These are phyloP conservation scores for Corymbia calophylla DNA, from an alignment of 441 rosid genomes.

Conservation along the genomic window DNA sequence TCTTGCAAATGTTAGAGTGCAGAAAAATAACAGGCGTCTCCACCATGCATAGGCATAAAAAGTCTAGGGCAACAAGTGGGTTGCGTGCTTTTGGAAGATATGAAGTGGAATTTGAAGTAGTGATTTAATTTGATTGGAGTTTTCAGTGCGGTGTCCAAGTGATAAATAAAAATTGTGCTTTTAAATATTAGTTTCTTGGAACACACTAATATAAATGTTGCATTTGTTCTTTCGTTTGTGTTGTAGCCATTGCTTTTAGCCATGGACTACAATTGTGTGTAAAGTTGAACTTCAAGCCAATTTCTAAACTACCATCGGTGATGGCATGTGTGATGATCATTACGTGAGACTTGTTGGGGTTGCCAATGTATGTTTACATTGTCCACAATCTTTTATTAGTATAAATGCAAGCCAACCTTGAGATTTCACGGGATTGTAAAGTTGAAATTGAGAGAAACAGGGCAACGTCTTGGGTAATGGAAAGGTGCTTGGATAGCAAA, in stretches of 20 bases:
- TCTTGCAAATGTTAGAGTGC: neutral
- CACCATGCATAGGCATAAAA: neutral
- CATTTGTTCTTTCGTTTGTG: neutral
- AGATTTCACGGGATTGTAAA: fast-evolving
- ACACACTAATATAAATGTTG: fast-evolving
- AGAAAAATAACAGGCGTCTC: neutral
- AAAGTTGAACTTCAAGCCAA: neutral
- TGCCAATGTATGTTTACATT: slow-evolving; percentile 18
- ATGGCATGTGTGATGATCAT: slow-evolving; percentile 21
- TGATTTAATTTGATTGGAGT: neutral
- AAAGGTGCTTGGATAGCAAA: neutral
- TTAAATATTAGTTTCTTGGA: fast-evolving
- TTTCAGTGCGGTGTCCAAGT: fast-evolving
- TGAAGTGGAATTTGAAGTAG: fast-evolving
- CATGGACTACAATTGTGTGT: fast-evolving
- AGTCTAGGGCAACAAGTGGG: neutral
- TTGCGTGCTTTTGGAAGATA: neutral
- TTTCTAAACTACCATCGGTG: neutral
- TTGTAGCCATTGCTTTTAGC: neutral
- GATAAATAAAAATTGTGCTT: neutral
- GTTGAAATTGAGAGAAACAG: neutral
- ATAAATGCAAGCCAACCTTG: neutral
- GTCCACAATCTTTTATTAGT: neutral
- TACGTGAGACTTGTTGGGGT: slow-evolving; percentile 29
- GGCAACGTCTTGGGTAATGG: fast-evolving